Conservation (phyloP, 73 alveolate genomes). For the Effrenium voratum region DNA sequence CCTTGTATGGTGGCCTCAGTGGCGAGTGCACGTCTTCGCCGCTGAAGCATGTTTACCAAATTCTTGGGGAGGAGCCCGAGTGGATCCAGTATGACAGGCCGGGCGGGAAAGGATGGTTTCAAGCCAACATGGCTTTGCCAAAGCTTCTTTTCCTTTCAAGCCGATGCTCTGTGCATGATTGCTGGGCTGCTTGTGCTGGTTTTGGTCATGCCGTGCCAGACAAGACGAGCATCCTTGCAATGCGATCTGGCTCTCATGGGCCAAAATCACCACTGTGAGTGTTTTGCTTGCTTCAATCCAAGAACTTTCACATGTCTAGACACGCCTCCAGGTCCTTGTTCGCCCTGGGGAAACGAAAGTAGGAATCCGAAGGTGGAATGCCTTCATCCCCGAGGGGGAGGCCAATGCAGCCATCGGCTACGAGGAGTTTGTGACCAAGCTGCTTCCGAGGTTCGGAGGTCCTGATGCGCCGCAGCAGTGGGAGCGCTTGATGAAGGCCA, state of each 20-base stretch:
- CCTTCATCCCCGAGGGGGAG: constrained; percentile 93
- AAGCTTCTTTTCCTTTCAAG: too few relatives aligned
- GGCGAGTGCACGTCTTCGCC: constrained; percentile 86
- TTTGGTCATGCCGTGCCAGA: background rate
- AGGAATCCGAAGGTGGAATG: too few relatives aligned
- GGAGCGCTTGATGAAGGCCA: constrained; percentile 62
- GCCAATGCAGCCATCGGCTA: constrained; percentile 94
- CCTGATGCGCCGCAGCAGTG: constrained; percentile 83
- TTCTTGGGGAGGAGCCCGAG: constrained; percentile 84
- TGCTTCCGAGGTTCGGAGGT: constrained; percentile 88
- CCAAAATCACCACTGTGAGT: too few relatives aligned
- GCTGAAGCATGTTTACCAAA: constrained; percentile 88
- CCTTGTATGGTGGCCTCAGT: constrained; percentile 76
- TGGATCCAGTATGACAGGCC: constrained; percentile 91
- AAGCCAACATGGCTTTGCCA: too few relatives aligned
- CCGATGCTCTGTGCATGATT: too few relatives aligned
- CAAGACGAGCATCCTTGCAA: background rate
- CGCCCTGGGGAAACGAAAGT: too few relatives aligned
- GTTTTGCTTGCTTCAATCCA: too few relatives aligned
- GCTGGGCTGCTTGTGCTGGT: too few relatives aligned
- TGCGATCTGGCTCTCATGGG: too few relatives aligned
- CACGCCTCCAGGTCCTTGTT: too few relatives aligned
- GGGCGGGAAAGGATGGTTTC: background rate
- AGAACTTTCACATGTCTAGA: too few relatives aligned
- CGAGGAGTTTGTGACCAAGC: constrained; percentile 85